Base-by-base conservation (phyloP, 192 early-diverging fungal species). In the Coemansia guatemalensis region DNA sequence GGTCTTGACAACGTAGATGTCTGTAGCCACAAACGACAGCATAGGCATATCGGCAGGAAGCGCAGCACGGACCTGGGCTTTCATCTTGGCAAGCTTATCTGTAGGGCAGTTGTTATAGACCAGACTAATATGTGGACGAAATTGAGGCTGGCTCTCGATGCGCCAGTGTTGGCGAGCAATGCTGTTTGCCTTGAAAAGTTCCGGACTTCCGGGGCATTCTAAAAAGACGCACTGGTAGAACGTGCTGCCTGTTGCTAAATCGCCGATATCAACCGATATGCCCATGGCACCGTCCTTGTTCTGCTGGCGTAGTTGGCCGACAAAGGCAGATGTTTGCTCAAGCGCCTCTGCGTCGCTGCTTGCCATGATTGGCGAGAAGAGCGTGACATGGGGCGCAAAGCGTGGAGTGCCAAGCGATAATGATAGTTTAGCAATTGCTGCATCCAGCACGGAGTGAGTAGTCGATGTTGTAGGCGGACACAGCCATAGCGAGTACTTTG, bases 401-500 rank as follows among this genome's bases (percentile, higher is more conserved):
- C 29, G 47, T 14, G 70, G 64, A 0, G 67, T 44, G 20, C 39
- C 48, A 7, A 69, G 70, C 2, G 60, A 12, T 12, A 33, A 8
- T 7, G 76, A 53, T 7, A 59, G 58, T 21, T 53, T 4, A 18
- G 54, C 14, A 24, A 78, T 66, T 3, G 64, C 49, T 0, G 26
- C n/a, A 8, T 58, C 52, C 9, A 78, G 59, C 11, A 6, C 20
- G 1, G 21, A 4, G 21, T 64, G 53, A 8, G 63, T 20, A 11
- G 25, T 24, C 17, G 69, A 73, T 24, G 20, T 30, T 1, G 3
- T 29, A 1, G 63, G 60, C 7, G 76, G 76, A 58, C 71, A 70
- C 48, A 79, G 51, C 76, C 76, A 79, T 12, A 79, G 63, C n/a
- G 76, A 67, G 48, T 73, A 79, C 29, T 73, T 79, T 27, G 22